Percentiles rank a stretch among this genome's conserved stretches.
phyloP scores from a whole-genome alignment of 306 rosid species.

The Spatholobus suberectus region DNA sequence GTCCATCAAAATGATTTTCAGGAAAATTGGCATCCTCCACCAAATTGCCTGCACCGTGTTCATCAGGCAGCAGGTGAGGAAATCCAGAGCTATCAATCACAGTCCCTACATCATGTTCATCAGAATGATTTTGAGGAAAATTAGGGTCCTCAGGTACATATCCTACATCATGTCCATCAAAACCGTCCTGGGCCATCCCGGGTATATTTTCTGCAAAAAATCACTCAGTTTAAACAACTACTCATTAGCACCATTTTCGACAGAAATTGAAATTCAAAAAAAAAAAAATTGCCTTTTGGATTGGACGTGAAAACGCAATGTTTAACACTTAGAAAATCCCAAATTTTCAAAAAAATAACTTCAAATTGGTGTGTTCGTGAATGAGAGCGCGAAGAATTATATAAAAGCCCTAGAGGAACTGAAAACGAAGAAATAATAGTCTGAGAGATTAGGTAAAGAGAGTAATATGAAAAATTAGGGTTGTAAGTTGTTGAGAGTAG shows the following conservation, averaged over 20 bases:
- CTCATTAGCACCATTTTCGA: background rate
- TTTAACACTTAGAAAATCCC: background rate
- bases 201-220: constrained; percentile 27
- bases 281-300: background rate
- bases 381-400: background rate
- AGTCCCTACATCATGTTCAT: constrained; percentile 37
- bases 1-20: constrained; percentile 30
- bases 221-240: background rate
- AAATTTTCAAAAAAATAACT: background rate
- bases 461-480: constrained; percentile 4
- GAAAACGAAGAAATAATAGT: background rate
- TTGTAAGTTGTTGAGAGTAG: background rate
- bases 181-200: constrained; percentile 43
- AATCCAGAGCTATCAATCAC: constrained; percentile 32
- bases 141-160: constrained; percentile 45
- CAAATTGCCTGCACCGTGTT: constrained; percentile 31
- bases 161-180: constrained; percentile 40
- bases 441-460: background rate
- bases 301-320: background rate
- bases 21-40: constrained; percentile 11
- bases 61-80: constrained; percentile 35
- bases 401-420: constrained; percentile 21
- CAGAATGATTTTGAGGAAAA: constrained; percentile 36
- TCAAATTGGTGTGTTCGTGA: background rate
- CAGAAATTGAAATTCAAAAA: background rate